Percentiles rank a stretch among this genome's conserved stretches.
Evolutionary conservation across 202 grass and related monocot species (phyloP).

Genomic region (Cymbopogon flexuosus): DNA sequence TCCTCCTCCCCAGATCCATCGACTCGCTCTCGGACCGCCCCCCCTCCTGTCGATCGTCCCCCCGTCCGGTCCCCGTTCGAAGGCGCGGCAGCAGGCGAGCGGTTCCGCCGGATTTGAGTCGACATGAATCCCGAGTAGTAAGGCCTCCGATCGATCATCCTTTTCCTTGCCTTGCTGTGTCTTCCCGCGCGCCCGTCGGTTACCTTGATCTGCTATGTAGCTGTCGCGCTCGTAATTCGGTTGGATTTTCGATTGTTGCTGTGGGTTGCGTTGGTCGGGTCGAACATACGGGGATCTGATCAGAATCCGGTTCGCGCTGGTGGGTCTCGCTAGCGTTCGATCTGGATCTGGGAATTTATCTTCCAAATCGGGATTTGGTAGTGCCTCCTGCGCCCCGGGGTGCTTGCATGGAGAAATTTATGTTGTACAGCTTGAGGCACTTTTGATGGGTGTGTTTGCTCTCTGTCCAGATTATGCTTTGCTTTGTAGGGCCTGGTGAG

Average conservation of each 20-base stretch:
- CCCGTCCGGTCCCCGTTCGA: background rate
- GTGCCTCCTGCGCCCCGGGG: background rate
- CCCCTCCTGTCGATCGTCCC: background rate
- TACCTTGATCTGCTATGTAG: background rate
- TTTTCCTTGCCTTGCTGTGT: background rate
- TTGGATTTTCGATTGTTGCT: background rate
- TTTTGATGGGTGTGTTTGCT: background rate
- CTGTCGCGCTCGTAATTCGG: background rate
- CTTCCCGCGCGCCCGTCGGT: background rate
- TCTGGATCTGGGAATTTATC: constrained; percentile 18
- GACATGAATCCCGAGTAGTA: constrained; percentile 39
- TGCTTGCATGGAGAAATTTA: background rate
- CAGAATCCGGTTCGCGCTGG: background rate
- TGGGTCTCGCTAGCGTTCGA: background rate
- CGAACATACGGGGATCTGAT: background rate
- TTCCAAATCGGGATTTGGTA: background rate
- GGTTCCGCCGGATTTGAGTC: background rate
- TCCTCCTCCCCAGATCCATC: background rate
- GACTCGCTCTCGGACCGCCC: background rate
- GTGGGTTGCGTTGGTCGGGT: background rate
- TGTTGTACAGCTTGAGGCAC: background rate
- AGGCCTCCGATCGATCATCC: constrained; percentile 5
- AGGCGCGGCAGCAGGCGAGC: background rate
- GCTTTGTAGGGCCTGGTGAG: background rate
- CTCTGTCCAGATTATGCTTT: background rate